A percentile compares a stretch with the other conserved stretches of the same genome.
These are phyloP conservation scores for Penicillium sp. DNA, from an alignment of 2,329 filamentous ascomycete species.

Conservation along the genomic window DNA sequence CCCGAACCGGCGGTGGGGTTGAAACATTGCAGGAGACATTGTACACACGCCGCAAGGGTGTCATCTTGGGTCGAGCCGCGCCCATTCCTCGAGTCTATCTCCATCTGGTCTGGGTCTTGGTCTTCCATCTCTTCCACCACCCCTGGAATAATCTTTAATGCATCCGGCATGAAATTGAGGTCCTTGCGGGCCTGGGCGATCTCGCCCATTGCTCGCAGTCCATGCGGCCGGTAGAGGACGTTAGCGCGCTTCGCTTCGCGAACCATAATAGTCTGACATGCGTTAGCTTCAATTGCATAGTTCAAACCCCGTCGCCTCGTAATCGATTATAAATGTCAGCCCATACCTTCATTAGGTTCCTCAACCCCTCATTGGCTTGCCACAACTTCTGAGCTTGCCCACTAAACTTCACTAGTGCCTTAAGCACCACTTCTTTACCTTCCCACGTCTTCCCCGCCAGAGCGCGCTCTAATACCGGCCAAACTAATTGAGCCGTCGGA, in stretches of 20 bases:
- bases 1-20: constrained; percentile 29
- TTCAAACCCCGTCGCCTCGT: background rate
- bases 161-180: constrained; percentile 67
- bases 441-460: constrained; percentile 87
- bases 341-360: constrained; percentile 66
- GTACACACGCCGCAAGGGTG: constrained; percentile 41
- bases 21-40: constrained; percentile 42
- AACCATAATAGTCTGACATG: constrained; percentile 61
- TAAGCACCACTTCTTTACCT: constrained; percentile 82
- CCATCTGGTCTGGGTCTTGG: constrained; percentile 60
- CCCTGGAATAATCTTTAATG: constrained; percentile 62
- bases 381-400: constrained; percentile 61
- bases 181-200: constrained; percentile 69
- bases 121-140: constrained; percentile 61
- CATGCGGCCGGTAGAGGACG: constrained; percentile 74
- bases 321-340: background rate
- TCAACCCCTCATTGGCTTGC: constrained; percentile 58
- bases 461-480: constrained; percentile 80
- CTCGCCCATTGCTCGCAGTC: constrained; percentile 69
- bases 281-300: constrained; percentile 12
- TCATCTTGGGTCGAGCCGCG: constrained; percentile 31
- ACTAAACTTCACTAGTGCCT: constrained; percentile 76
- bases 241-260: constrained; percentile 93
- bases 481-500: constrained; percentile 64
- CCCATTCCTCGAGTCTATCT: constrained; percentile 57